Base-by-base conservation (phyloP, 2,329 filamentous ascomycete genomes). In the Pyricularia sp. region DNA sequence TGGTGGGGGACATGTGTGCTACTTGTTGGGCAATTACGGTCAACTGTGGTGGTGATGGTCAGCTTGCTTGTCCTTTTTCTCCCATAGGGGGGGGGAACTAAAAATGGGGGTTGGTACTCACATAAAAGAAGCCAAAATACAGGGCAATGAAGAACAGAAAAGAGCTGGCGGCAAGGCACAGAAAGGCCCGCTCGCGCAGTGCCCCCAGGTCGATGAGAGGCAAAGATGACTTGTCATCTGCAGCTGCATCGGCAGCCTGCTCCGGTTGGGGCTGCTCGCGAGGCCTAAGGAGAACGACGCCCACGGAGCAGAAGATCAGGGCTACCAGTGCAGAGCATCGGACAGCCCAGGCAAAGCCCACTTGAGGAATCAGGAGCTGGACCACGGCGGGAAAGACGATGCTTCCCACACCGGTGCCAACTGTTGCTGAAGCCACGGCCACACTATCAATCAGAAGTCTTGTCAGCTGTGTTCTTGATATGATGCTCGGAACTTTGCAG, bases 291-390 rank as follows among this genome's bases (percentile, higher is more conserved):
- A 81, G 71, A 69, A 83, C 76, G 5, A 81, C 72, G 65, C 82
- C 73, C 3, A 79, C 72, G 14, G 81, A 72, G 6, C 81, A 74
- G 12, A 79, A 80, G 10, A 78, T 81, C 9, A 90, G 72, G 33
- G 86, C 85, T 64, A 90, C 81, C 70, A 92, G 86, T 0, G 84
- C 88, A 30, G 88, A 79, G 3, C 84, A 83, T 1, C 89, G 81
- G 31, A 90, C 83, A 0, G 89, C 88, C 88, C 88, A 91, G 1
- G 82, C 81, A 73, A 90, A 91, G 0, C 89, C 89, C 20, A 91
- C 77, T 31, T 78, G 79, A 0, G 88, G 88, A 3, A 90, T 81
- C 7, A 91, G 78, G 68, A 87, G 84, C 74, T 84, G 81, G 5
- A 86, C 80, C 2, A 85, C 80, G 1, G 85, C 82, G 0, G 89